Evolutionary conservation across 2,329 filamentous ascomycete species (phyloP).

Genomic region (Aspergillus ibericus): DNA sequence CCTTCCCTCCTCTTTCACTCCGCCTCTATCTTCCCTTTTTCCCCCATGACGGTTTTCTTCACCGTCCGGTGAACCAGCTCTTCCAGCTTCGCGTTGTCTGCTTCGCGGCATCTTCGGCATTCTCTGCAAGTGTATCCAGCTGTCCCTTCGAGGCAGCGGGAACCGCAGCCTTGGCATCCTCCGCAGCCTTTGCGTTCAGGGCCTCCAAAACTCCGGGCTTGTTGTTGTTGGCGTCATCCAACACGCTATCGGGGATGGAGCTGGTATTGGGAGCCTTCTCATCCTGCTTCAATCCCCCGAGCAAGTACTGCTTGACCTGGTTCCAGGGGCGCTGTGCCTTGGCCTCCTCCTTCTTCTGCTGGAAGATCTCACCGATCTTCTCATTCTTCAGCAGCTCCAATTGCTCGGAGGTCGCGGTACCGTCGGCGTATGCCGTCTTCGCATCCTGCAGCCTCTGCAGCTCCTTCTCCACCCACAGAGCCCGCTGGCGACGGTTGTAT

Average conservation of each 20-base stretch:
- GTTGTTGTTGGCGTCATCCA: constrained; percentile 13
- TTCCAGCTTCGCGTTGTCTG: constrained; percentile 40
- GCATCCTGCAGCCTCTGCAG: constrained; percentile 44
- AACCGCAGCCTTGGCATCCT: constrained; percentile 20
- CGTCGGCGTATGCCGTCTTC: constrained; percentile 42
- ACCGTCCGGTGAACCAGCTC: constrained; percentile 42
- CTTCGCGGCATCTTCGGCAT: constrained; percentile 38
- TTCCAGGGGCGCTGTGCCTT: constrained; percentile 41
- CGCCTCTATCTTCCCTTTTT: background rate
- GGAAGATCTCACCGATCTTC: constrained; percentile 44
- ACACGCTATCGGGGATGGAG: constrained; percentile 8
- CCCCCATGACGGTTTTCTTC: background rate
- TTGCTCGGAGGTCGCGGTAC: constrained; percentile 43
- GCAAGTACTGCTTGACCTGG: constrained; percentile 39
- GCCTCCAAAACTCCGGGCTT: constrained; percentile 36
- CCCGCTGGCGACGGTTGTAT: constrained; percentile 65
- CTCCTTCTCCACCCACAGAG: constrained; percentile 59
- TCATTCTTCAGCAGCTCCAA: constrained; percentile 48
- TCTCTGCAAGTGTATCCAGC: constrained; percentile 37
- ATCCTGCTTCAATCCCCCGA: constrained; percentile 41
- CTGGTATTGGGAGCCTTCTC: constrained; percentile 20
- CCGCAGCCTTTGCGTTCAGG: constrained; percentile 35
- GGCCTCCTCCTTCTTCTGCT: constrained; percentile 41
- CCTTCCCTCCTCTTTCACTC: background rate
- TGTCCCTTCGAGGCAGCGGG: constrained; percentile 23